Evolutionary conservation across 208 protist genomes (phyloP).

Genomic region (Herpetomonas samuelpessoai): DNA sequence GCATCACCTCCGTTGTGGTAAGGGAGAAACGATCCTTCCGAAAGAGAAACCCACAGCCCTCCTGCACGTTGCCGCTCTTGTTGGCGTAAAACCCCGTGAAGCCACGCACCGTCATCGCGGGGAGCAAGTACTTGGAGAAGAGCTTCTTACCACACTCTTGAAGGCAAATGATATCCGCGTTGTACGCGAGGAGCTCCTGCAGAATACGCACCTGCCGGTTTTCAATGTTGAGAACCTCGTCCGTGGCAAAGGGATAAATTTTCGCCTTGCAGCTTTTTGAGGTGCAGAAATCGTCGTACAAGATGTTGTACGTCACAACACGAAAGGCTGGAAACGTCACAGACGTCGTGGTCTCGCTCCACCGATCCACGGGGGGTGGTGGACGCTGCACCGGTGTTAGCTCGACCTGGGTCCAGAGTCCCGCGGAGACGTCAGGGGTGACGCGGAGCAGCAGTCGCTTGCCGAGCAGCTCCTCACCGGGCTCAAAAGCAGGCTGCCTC

Average conservation of each 20-base stretch:
- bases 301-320: constrained; percentile 90
- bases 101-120: constrained; percentile 44
- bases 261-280: constrained; percentile 43
- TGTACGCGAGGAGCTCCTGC: constrained; percentile 82
- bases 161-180: constrained; percentile 79
- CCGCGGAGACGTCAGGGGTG: constrained; percentile 28
- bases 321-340: constrained; percentile 51
- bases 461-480: constrained; percentile 42
- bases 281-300: constrained; percentile 87
- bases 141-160: constrained; percentile 89
- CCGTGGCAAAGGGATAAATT: constrained; percentile 88
- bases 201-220: constrained; percentile 70
- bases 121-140: constrained; percentile 65
- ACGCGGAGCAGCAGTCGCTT: constrained; percentile 58
- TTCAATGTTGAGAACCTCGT: constrained; percentile 64
- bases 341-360: constrained; percentile 38
- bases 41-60: constrained; percentile 77
- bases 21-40: constrained; percentile 48
- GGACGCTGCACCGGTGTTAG: constrained; percentile 42
- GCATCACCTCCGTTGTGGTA: constrained; percentile 22
- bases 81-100: constrained; percentile 79
- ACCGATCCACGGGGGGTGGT: constrained; percentile 52
- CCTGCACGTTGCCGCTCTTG: constrained; percentile 69
- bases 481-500: constrained; percentile 45
- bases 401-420: constrained; percentile 63